phyloP scores from a whole-genome alignment of 768 basidiomycete genomes.

The Amanita pseudoporphyria region DNA sequence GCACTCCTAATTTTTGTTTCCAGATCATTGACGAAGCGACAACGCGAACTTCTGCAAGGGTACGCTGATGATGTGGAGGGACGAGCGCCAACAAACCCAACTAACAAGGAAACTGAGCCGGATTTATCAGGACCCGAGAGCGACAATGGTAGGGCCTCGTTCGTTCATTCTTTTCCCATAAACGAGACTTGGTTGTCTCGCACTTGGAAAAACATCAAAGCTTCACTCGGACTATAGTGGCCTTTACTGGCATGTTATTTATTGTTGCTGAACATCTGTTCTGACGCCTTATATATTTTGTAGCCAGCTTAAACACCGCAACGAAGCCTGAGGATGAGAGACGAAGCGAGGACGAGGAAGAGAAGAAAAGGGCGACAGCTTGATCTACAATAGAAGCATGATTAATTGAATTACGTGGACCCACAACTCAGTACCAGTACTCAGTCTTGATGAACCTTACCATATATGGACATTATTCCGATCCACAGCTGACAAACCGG shows the following conservation, averaged over 20 bases:
- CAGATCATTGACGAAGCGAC: slow-evolving; percentile 76
- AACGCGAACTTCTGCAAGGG: slow-evolving; percentile 79
- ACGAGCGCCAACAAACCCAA: slow-evolving; percentile 17
- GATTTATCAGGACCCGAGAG: slow-evolving; percentile 5
- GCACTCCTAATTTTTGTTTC: slow-evolving; percentile 6
- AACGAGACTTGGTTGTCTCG: slow-evolving; percentile 63
- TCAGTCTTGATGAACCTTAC: neutral
- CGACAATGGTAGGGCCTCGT: slow-evolving; percentile 73
- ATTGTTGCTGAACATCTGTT: slow-evolving; percentile 19
- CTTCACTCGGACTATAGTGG: slow-evolving; percentile 60
- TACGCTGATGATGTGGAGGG: slow-evolving; percentile 95
- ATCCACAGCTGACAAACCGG: neutral
- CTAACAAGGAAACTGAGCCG: slow-evolving; percentile 16
- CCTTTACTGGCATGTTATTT: slow-evolving; percentile 42
- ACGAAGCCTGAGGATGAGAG: slow-evolving; percentile 17
- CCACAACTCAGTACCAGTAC: slow-evolving; percentile 8
- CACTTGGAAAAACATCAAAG: slow-evolving; percentile 56
- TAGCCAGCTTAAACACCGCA: slow-evolving; percentile 12
- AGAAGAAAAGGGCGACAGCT: slow-evolving; percentile 43
- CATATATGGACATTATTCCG: neutral
- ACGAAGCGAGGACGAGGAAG: slow-evolving; percentile 28
- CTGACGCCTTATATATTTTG: slow-evolving; percentile 18
- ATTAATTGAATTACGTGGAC: slow-evolving; percentile 13
- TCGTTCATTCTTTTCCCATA: slow-evolving; percentile 45
- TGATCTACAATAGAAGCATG: slow-evolving; percentile 13